phyloP scores from a whole-genome alignment of 164 flowering plant species.

The Annona squamosa region DNA sequence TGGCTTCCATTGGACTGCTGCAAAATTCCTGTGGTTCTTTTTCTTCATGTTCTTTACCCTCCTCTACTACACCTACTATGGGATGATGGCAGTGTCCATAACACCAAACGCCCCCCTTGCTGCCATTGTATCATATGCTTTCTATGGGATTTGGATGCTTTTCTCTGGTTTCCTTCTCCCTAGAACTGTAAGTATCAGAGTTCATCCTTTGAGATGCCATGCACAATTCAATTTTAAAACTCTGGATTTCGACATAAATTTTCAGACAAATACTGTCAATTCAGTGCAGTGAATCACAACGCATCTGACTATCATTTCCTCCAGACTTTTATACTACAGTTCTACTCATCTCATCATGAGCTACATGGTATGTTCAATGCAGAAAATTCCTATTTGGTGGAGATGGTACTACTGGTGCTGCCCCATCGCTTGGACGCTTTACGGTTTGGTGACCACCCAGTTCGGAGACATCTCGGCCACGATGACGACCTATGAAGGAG shows the following conservation, averaged over 20 bases:
- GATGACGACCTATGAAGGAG: slow-evolving; percentile 8
- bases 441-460: slow-evolving; percentile 27
- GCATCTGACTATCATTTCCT: not conserved
- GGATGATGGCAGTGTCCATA: slow-evolving; percentile 30
- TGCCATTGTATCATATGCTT: slow-evolving; percentile 19
- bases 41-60: slow-evolving; percentile 29
- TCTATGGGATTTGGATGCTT: slow-evolving; percentile 29
- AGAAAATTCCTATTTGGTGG: slow-evolving; percentile 28
- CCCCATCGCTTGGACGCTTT: slow-evolving; percentile 29
- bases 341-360: not conserved
- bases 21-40: slow-evolving; percentile 29
- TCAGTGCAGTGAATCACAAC: not conserved
- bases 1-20: slow-evolving; percentile 20
- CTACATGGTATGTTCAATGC: slow-evolving; percentile 3
- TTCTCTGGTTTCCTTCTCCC: slow-evolving; percentile 28
- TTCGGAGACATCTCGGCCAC: slow-evolving; percentile 17
- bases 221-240: not conserved
- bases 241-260: not conserved
- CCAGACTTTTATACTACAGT: no score
- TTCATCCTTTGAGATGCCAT: not conserved
- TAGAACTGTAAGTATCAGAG: slow-evolving; percentile 16
- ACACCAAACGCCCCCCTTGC: slow-evolving; percentile 24
- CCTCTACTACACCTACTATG: slow-evolving; percentile 30
- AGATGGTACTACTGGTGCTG: slow-evolving; percentile 29
- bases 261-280: no score